Base-by-base conservation (phyloP, 1,284 basidiomycete genomes). In the Trametes polyzona region DNA sequence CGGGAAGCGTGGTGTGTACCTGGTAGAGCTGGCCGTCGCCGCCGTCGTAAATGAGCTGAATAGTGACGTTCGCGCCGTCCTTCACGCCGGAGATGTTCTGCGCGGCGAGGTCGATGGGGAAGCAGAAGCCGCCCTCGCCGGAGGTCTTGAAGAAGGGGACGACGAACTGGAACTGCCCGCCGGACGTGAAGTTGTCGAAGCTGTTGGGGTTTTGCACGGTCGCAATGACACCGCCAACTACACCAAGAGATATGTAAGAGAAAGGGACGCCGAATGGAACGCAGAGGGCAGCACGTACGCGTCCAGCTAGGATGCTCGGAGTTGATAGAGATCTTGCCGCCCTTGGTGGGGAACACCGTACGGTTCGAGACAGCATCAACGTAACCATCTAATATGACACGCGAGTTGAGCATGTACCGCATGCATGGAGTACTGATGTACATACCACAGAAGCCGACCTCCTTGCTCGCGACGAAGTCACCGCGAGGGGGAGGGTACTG, bases 11-110 rank as follows among this genome's bases (percentile, higher is more conserved):
- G 2, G 16, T n/a, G 65, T 73, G 26, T 64, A 82, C 85, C 76
- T 92, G 88, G 74, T 77, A 91, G 9, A 92, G 77, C 43, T 74
- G 65, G 32, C 85, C 86, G 67, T 93, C 90, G 17, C 87, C 85
- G 36, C 86, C 87, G 62, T 81, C 72, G 69, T 76, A 90, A 30
- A 81, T 66, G 44, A 88, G 76, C 78, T 89, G 81, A 24, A 87
- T 70, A 1, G 83, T 86, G 37, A 85, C 81, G 67, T 87, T 85
- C 42, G 80, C 74, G 10, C 86, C 84, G 55, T 80, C 73, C 51
- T 70, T 64, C 46, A 85, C 74, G 23, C 81, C 81, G 41, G 76
- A 77, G 17, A 84, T 73, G 59, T 80, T 81, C 11, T 83, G 71
- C 3, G 74, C 67, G 11, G 70, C 71, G 46, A 91, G 73, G 68